These are phyloP conservation scores for Colletotrichum orchidophilum DNA, from an alignment of 2,329 filamentous ascomycete genomes.

Conservation along the genomic window DNA sequence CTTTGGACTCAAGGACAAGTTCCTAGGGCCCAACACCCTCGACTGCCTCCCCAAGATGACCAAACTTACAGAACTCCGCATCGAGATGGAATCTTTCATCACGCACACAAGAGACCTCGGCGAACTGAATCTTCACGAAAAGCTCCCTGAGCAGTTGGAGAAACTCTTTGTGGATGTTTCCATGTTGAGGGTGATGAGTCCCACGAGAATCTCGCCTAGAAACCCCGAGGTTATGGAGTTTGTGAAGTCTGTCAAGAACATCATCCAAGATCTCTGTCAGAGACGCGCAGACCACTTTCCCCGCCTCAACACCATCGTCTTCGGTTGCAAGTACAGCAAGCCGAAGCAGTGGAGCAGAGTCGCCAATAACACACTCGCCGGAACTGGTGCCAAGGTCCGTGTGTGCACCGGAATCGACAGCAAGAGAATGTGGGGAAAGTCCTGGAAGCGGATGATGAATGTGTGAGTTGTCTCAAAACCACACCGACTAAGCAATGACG, in stretches of 20 bases:
- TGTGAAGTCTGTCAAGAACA: neutral
- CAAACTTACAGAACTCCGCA: slow-evolving; percentile 15
- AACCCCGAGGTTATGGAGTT: slow-evolving; percentile 1
- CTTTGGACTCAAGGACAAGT: neutral
- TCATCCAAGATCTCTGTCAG: neutral
- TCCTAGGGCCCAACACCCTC: neutral
- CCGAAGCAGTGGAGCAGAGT: neutral
- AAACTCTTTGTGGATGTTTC: slow-evolving; percentile 16
- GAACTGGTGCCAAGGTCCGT: neutral
- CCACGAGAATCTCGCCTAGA: neutral
- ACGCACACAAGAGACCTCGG: neutral
- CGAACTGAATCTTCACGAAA: neutral
- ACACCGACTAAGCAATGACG: neutral
- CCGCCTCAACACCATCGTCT: neutral
- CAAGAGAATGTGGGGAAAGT: neutral
- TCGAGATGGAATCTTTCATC: slow-evolving; percentile 10
- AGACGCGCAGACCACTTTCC: neutral
- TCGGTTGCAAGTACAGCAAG: slow-evolving; percentile 11
- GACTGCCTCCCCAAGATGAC: slow-evolving; percentile 18
- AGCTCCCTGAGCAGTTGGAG: slow-evolving; percentile 3
- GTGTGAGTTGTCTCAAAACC: neutral
- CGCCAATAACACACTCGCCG: neutral
- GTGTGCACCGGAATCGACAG: neutral
- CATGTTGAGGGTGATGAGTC: neutral
- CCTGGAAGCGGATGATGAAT: slow-evolving; percentile 13